Evolutionary conservation across 164 flowering plant genomes (phyloP).

Genomic region (Piper betle): DNA sequence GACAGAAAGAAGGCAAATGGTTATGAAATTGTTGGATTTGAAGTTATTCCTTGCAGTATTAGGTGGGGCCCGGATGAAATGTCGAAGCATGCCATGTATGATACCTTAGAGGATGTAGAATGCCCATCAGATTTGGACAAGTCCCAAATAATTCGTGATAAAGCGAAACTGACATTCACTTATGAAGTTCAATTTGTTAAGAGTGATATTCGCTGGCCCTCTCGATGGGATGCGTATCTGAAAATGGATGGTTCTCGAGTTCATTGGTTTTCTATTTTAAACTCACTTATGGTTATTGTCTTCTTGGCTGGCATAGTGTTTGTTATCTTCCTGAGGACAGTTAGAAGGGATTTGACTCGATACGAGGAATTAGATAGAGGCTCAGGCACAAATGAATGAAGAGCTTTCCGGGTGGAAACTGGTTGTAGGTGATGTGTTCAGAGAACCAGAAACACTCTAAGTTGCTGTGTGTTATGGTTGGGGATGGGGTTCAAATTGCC

Average conservation of each 20-base stretch:
- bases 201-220: slow-evolving; percentile 35
- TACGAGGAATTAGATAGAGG: slow-evolving; percentile 49
- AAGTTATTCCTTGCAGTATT: slow-evolving; percentile 11
- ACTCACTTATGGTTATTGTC: slow-evolving; percentile 39
- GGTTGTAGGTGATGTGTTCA: slow-evolving; percentile 52
- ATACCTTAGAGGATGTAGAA: not conserved
- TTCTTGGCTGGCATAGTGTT: slow-evolving; percentile 44
- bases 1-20: not conserved
- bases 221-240: slow-evolving; percentile 47
- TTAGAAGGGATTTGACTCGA: slow-evolving; percentile 27
- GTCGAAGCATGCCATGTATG: slow-evolving; percentile 14
- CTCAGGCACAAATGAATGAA: slow-evolving; percentile 61
- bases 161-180: slow-evolving; percentile 18
- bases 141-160: slow-evolving; percentile 12
- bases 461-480: slow-evolving; percentile 23
- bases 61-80: slow-evolving; percentile 26
- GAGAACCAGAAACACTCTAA: slow-evolving; percentile 26
- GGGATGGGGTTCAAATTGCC: slow-evolving; percentile 24
- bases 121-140: slow-evolving; percentile 6
- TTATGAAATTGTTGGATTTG: too few relatives aligned
- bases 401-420: slow-evolving; percentile 63
- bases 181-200: slow-evolving; percentile 40
- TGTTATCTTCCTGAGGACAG: slow-evolving; percentile 32
- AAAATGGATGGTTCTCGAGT: slow-evolving; percentile 44
- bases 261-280: slow-evolving; percentile 45